Percentiles rank a stretch among this genome's conserved stretches.
Evolutionary conservation across 2,329 filamentous ascomycete genomes (phyloP).

Genomic region (Lecanosticta acicola): DNA sequence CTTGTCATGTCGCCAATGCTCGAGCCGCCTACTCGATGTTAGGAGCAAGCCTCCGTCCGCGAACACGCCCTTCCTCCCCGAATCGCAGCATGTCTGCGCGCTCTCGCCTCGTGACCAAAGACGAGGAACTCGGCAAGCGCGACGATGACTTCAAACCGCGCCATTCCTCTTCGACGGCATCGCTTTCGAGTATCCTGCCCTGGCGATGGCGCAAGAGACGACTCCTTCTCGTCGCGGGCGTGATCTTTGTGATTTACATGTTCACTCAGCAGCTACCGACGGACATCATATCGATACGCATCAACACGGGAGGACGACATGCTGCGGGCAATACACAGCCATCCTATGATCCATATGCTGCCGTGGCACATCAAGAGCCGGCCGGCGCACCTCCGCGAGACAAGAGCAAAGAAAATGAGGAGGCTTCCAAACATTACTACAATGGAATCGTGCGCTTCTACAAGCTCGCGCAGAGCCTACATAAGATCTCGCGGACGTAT

Average conservation of each 20-base stretch:
- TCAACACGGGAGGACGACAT: conserved; percentile 1
- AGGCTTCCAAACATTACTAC: conserved; percentile 46
- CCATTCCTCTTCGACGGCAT: conserved; percentile 7
- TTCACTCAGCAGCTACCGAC: conserved; percentile 60
- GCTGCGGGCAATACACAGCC: background rate
- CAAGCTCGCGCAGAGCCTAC: conserved; percentile 58
- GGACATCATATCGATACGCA: conserved; percentile 34
- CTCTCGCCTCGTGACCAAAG: conserved; percentile 32
- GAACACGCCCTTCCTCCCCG: conserved; percentile 3
- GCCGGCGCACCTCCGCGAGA: conserved; percentile 21
- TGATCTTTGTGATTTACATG: conserved; percentile 54
- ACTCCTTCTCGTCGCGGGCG: conserved; percentile 35
- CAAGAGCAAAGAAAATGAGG: conserved; percentile 14
- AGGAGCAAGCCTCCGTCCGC: conserved; percentile 8
- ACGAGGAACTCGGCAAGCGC: conserved; percentile 61
- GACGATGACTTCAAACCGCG: conserved; percentile 54
- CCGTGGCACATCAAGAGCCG: conserved; percentile 18
- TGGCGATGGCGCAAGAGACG: conserved; percentile 47
- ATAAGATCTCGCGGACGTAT: conserved; percentile 51
- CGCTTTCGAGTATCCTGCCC: conserved; percentile 18
- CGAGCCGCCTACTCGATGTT: conserved; percentile 3
- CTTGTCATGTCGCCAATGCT: background rate
- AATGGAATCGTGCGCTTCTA: conserved; percentile 66
- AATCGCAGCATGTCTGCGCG: conserved; percentile 13
- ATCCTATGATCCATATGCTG: conserved; percentile 8